Percentiles rank a stretch among this genome's conserved stretches.
phyloP scores from a whole-genome alignment of 192 early-diverging fungal genomes.

The Irineochytrium annulatum region DNA sequence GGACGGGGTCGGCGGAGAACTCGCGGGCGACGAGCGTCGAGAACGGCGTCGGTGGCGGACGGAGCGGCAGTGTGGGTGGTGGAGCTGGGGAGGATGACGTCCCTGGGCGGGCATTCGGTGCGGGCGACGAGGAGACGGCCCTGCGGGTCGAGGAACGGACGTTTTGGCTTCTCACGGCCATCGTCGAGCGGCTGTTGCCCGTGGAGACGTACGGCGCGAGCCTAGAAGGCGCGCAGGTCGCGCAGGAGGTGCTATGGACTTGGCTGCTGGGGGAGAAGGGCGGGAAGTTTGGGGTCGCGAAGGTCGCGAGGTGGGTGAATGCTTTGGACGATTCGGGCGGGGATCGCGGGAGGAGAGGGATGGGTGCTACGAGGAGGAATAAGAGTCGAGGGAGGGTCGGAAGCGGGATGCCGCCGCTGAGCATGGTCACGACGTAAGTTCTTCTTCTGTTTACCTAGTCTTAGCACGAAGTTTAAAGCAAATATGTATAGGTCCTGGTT shows the following conservation, averaged over 20 bases:
- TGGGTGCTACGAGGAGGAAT: constrained; percentile 10
- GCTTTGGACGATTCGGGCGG: constrained; percentile 23
- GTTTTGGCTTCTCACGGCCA: constrained; percentile 75
- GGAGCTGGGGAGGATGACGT: constrained; percentile 1
- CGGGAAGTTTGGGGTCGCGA: constrained; percentile 42
- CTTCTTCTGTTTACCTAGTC: background rate
- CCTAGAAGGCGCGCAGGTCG: constrained; percentile 68
- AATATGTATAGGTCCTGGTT: constrained; percentile 55
- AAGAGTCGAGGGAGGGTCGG: constrained; percentile 27
- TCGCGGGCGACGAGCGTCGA: background rate
- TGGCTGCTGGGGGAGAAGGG: constrained; percentile 39
- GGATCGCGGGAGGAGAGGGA: background rate
- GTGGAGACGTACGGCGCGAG: constrained; percentile 69
- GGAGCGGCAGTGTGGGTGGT: too few species aligned
- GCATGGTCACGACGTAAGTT: constrained; percentile 67
- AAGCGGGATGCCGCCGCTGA: constrained; percentile 58
- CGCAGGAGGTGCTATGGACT: constrained; percentile 64
- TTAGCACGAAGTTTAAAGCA: too few species aligned
- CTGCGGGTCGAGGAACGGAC: constrained; percentile 60
- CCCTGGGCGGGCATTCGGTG: constrained; percentile 10
- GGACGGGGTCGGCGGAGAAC: too few species aligned
- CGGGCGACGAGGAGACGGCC: constrained; percentile 7
- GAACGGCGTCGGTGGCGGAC: background rate
- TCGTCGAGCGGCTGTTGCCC: constrained; percentile 70
- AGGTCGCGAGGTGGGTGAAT: constrained; percentile 41